A percentile compares a stretch with the other conserved stretches of the same genome.
These are phyloP conservation scores for Trichophyton schoenleinii DNA, from an alignment of 2,329 filamentous ascomycete species.

Conservation along the genomic window DNA sequence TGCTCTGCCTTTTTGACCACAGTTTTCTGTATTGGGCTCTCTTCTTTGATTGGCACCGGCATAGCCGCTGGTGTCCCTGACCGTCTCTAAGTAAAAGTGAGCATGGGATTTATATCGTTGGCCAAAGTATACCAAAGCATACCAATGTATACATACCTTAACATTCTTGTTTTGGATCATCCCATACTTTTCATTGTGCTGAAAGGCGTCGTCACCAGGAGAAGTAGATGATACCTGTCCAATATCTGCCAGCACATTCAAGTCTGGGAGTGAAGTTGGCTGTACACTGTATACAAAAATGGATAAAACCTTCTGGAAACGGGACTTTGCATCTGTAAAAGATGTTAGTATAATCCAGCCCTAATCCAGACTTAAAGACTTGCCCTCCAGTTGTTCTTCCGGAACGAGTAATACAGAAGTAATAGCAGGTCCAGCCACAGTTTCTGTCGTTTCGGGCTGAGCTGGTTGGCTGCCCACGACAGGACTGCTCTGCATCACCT, in stretches of 20 bases:
- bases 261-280: slow-evolving; percentile 55
- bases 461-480: slow-evolving; percentile 53
- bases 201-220: slow-evolving; percentile 47
- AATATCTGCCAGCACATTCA: slow-evolving; percentile 59
- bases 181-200: slow-evolving; percentile 52
- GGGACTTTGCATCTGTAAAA: slow-evolving; percentile 48
- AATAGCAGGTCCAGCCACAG: slow-evolving; percentile 39
- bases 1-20: background rate
- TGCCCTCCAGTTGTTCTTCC: slow-evolving; percentile 62
- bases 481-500: slow-evolving; percentile 52
- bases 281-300: slow-evolving; percentile 83
- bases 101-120: background rate
- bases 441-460: slow-evolving; percentile 39
- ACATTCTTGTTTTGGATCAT: slow-evolving; percentile 62
- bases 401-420: slow-evolving; percentile 53
- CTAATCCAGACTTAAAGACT: slow-evolving; percentile 11
- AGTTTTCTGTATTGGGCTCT: background rate
- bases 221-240: slow-evolving; percentile 50
- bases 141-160: slow-evolving; percentile 30
- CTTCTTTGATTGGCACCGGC: background rate
- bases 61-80: background rate
- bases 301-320: slow-evolving; percentile 60
- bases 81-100: slow-evolving; percentile 6
- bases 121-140: background rate
- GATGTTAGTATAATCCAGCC: slow-evolving; percentile 5